Evolutionary conservation across 2,329 filamentous ascomycete genomes (phyloP), one percentile per base, ranked within the genome.

Genomic region (Epichloe festucae): DNA sequence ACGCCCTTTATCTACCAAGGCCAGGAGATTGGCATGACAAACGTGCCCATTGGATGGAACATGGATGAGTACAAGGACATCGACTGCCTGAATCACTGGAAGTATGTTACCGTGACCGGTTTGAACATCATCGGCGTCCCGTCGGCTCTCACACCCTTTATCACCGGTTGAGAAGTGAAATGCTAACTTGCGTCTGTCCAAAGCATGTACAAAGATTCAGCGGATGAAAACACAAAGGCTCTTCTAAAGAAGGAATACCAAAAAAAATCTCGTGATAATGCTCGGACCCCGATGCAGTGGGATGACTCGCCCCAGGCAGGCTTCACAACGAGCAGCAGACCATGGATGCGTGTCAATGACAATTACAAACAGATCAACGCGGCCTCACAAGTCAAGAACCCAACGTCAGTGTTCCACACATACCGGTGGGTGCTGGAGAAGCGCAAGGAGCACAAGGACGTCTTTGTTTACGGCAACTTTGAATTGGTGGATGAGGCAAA

Each of bases 221-320:
- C 66, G 19, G 66, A 73, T 58, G 66, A 63, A 49, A 63, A 68
- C 48, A 66, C 66, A 35, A 63, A 70, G 36, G 60, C 64, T 8
- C 61, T 65, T 19, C 64, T 64, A 58, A 71, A 55, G 54, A 55
- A 57, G 7, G 71, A 77, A n/a, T 71, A 82, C 59, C 75, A 78
- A 54, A 70, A 73, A 73, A 56, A 79, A 81, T 79, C 76, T 7
- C 67, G 85, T 21, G 85, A 89, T 64, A 85, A 89, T 63, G 80
- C 79, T 7, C 74, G 85, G 45, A 81, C 82, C 0, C 85, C 85
- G 0, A 82, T 89, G 65, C 84, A 87, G 61, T 89, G 85, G 85
- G 73, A 80, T 55, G 60, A 65, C n/a, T 69, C 66, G 1, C 60
- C 67, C 0, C 75, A 87, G 54, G 83, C 72, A 0, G 85, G 85